phyloP scores from a whole-genome alignment of 129 eudicot species.

The Chrysanthemum lavandulifolium region DNA sequence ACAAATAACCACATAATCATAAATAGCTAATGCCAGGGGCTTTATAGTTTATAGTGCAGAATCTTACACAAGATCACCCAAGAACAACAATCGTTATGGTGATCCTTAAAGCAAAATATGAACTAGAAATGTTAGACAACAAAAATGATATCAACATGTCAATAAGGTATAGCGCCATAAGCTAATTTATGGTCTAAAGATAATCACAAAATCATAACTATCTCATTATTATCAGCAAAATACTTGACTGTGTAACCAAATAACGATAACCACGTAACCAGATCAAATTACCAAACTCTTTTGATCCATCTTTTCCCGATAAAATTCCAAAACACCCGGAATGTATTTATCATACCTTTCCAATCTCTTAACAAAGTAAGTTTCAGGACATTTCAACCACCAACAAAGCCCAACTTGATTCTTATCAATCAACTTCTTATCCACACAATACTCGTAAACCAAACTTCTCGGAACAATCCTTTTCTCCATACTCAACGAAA shows the following conservation, averaged over 20 bases:
- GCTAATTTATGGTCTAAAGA: not conserved
- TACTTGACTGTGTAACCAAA: slow-evolving; percentile 16
- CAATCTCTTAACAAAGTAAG: slow-evolving; percentile 29
- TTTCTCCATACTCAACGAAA: slow-evolving; percentile 41
- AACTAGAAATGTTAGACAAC: not conserved
- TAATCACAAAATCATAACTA: slow-evolving; percentile 2
- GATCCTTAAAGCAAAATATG: not conserved
- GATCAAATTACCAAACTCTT: slow-evolving; percentile 9
- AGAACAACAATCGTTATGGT: not conserved
- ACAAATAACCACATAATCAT: too few relatives aligned
- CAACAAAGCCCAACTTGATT: not conserved
- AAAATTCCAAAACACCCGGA: slow-evolving; percentile 39
- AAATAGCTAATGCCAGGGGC: not conserved
- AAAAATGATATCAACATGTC: not conserved
- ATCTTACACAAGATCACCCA: not conserved
- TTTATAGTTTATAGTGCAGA: not conserved
- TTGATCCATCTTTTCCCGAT: slow-evolving; percentile 31
- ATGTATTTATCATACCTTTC: slow-evolving; percentile 26
- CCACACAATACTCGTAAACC: slow-evolving; percentile 30
- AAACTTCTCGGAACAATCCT: slow-evolving; percentile 49
- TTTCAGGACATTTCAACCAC: slow-evolving; percentile 39
- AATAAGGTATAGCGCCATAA: not conserved
- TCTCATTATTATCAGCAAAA: slow-evolving; percentile 16
- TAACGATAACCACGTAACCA: slow-evolving; percentile 17
- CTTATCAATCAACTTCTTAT: slow-evolving; percentile 31